A percentile compares a stretch with the other conserved stretches of the same genome.
phyloP scores from a whole-genome alignment of 345 rosid species.

The Populus deltoides region DNA sequence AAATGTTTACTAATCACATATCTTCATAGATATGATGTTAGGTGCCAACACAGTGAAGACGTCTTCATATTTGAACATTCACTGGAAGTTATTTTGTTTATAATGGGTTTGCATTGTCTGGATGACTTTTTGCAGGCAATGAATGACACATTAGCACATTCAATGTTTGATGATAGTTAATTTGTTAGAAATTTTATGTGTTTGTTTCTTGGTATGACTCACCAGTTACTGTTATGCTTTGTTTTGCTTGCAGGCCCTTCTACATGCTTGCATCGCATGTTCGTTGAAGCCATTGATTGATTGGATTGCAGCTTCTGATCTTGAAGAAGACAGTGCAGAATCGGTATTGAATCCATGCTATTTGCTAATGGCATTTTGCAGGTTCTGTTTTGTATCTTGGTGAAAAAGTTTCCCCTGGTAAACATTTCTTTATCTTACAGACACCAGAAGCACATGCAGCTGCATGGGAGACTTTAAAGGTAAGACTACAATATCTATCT shows the following conservation, averaged over 20 bases:
- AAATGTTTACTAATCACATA: background rate
- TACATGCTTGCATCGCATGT: constrained; percentile 34
- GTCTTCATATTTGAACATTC: background rate
- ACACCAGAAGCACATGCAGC: constrained; percentile 35
- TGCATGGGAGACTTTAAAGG: constrained; percentile 37
- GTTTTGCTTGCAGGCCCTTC: constrained; percentile 28
- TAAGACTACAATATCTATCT: background rate
- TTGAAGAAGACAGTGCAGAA: constrained; percentile 34
- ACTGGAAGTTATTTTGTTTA: background rate
- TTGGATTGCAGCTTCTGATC: constrained; percentile 41
- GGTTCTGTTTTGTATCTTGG: background rate
- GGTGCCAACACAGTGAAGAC: background rate
- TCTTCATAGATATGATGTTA: background rate
- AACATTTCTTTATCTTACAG: constrained; percentile 10
- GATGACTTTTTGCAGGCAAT: background rate
- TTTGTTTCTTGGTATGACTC: background rate
- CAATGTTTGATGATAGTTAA: background rate
- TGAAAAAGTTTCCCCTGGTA: background rate
- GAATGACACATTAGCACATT: background rate
- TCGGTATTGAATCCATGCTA: constrained; percentile 18
- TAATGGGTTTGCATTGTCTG: background rate
- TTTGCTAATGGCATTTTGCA: constrained; percentile 1
- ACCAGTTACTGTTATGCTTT: background rate
- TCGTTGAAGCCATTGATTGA: constrained; percentile 36
- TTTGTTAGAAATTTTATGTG: background rate